Evolutionary conservation across 495 filamentous ascomycete genomes (phyloP).

Genomic region (Penicillium alfredii): DNA sequence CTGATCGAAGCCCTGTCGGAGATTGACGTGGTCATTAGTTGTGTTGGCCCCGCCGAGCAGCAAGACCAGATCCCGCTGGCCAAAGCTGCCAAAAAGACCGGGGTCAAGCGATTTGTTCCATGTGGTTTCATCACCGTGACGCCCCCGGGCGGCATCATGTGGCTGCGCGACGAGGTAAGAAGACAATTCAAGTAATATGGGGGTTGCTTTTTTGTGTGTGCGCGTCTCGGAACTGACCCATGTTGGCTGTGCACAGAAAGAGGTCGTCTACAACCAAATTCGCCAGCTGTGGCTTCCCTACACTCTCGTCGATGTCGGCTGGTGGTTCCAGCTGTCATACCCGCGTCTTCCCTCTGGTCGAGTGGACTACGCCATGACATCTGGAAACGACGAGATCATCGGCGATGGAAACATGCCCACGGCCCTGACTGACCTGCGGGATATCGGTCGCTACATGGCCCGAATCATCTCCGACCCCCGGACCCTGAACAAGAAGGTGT

Average conservation of each 20-base stretch:
- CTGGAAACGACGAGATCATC: constrained; percentile 40
- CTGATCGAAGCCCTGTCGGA: constrained; percentile 42
- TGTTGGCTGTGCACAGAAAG: constrained; percentile 36
- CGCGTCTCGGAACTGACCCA: constrained; percentile 9
- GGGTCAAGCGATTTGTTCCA: constrained; percentile 54
- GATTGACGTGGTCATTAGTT: constrained; percentile 50
- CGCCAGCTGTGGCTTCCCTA: constrained; percentile 48
- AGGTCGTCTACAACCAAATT: constrained; percentile 50
- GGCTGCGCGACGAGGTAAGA: constrained; percentile 42
- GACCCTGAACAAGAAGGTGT: constrained; percentile 53
- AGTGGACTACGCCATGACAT: constrained; percentile 46
- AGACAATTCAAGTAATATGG: not conserved
- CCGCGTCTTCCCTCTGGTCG: constrained; percentile 47
- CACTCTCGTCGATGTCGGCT: constrained; percentile 58
- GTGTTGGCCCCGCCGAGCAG: constrained; percentile 41
- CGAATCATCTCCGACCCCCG: constrained; percentile 49
- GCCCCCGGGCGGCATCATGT: constrained; percentile 44
- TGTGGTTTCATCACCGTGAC: constrained; percentile 48
- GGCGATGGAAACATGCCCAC: constrained; percentile 46
- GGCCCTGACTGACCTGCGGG: constrained; percentile 46
- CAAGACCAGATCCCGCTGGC: constrained; percentile 48
- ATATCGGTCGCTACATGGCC: constrained; percentile 53
- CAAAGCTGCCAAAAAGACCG: constrained; percentile 49
- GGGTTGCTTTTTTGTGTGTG: too few species aligned
- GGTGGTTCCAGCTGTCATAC: constrained; percentile 53